Conservation (phyloP, 768 basidiomycete genomes). For the Lactarius hengduanensis region DNA sequence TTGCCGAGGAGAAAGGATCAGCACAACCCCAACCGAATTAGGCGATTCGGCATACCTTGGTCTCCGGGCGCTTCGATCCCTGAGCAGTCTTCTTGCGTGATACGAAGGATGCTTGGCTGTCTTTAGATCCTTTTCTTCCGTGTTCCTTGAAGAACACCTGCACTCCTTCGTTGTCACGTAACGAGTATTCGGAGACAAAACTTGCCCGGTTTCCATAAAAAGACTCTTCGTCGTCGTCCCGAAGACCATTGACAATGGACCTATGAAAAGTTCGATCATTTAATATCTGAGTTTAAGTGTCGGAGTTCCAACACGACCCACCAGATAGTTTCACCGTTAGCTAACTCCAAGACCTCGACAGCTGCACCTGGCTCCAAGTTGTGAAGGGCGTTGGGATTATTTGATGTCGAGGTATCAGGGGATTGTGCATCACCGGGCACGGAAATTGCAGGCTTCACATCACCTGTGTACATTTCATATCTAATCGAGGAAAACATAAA, state of each 20-base stretch:
- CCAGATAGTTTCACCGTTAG: slow-evolving; percentile 90
- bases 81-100: slow-evolving; percentile 58
- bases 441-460: slow-evolving; percentile 42
- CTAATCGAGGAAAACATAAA: slow-evolving; percentile 40
- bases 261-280: slow-evolving; percentile 39
- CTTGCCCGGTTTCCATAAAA: slow-evolving; percentile 65
- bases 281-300: slow-evolving; percentile 10
- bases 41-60: slow-evolving; percentile 57
- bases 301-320: slow-evolving; percentile 38
- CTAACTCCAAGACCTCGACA: slow-evolving; percentile 76
- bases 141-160: slow-evolving; percentile 81
- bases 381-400: slow-evolving; percentile 32
- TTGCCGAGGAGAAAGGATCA: slow-evolving; percentile 7
- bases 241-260: slow-evolving; percentile 82
- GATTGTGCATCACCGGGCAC: slow-evolving; percentile 38
- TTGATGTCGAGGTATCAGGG: slow-evolving; percentile 31
- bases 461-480: slow-evolving; percentile 78
- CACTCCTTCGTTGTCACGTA: slow-evolving; percentile 57
- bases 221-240: slow-evolving; percentile 73
- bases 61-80: slow-evolving; percentile 68
- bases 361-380: slow-evolving; percentile 55
- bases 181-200: slow-evolving; percentile 72
- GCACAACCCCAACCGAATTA: slow-evolving; percentile 1
- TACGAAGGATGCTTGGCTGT: slow-evolving; percentile 56
- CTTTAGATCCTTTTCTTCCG: slow-evolving; percentile 59